Evolutionary conservation across 495 filamentous ascomycete genomes (phyloP).

Genomic region (Lepraria neglecta): DNA sequence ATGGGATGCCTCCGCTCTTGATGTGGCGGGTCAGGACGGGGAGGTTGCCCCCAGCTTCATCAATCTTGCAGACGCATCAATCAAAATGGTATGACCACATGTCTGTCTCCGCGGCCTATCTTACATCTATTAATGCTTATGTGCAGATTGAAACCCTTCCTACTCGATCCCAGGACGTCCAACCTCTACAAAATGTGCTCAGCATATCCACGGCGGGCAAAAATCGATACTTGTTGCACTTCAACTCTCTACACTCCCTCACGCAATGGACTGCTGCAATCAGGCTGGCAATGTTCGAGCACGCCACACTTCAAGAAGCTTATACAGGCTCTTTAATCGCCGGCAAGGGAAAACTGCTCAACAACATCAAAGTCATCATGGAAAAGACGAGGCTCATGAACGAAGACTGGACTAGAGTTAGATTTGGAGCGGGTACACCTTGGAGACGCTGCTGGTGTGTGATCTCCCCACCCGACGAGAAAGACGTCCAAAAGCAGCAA

Average conservation of each 20-base stretch:
- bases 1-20: slow-evolving; percentile 92
- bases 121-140: slow-evolving; percentile 17
- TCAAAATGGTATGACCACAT: slow-evolving; percentile 71
- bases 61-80: slow-evolving; percentile 92
- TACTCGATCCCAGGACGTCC: slow-evolving; percentile 65
- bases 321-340: slow-evolving; percentile 95
- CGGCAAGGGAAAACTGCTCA: slow-evolving; percentile 81
- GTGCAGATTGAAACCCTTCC: slow-evolving; percentile 81
- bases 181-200: slow-evolving; percentile 84
- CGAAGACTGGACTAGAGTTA: slow-evolving; percentile 91
- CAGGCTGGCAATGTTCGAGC: slow-evolving; percentile 89
- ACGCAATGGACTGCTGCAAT: slow-evolving; percentile 96
- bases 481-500: slow-evolving; percentile 74
- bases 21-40: slow-evolving; percentile 72
- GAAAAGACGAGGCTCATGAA: slow-evolving; percentile 66
- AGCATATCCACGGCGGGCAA: slow-evolving; percentile 91
- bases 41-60: slow-evolving; percentile 93
- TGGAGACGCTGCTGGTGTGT: slow-evolving; percentile 98
- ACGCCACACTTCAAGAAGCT: slow-evolving; percentile 86
- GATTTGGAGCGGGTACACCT: slow-evolving; percentile 92
- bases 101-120: neutral
- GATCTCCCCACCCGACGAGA: slow-evolving; percentile 84
- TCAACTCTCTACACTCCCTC: slow-evolving; percentile 88
- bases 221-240: slow-evolving; percentile 92
- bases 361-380: slow-evolving; percentile 81